Base-by-base conservation (phyloP, 148 eudicot genomes). In the Vaccinium corymbosum region DNA sequence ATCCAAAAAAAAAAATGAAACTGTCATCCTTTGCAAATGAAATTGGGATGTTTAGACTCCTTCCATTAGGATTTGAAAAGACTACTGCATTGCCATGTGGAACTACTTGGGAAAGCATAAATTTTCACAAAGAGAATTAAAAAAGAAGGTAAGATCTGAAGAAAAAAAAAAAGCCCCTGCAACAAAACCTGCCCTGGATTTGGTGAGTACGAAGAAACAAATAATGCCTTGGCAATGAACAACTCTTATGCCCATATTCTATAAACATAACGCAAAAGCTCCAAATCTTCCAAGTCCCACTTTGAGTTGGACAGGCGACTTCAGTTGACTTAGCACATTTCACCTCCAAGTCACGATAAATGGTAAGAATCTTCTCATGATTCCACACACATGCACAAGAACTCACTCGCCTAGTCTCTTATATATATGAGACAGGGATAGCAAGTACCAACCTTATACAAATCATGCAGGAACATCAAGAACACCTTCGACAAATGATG, bases 31-130 rank as follows among this genome's bases (percentile, higher is more conserved):
- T 57, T 8, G 79, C 35, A 80, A 85, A 87, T 80, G 85, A 83
- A 56, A 72, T 25, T 71, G 86, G 88, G 83, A 25, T 72, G 50
- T 84, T 85, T 48, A 76, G 74, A 66, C 64, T 84, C 84, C 87
- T 87, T 55, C 85, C 83, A 55, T 50, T 62, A 78, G 83, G 52
- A 84, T 82, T 80, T 66, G 78, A 68, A 83, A 46, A 76, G 76
- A 76, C 20, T 25, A 85, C 38, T 51, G 38, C 76, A 79, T 83
- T 79, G 56, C 87, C 89, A 57, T 85, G 79, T 84, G 87, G 80
- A 81, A 88, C 80, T 83, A 87, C 92, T 93, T 93, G 92, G 87
- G n/a, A 77, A 68, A 82, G 79, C 68, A 85, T 46, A 55, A 80
- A 56, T 29, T 61, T 46, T 57, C 81, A 61, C 2, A 2, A 57